Conservation (phyloP, 176 grass and related monocot genomes). For the Ananas comosus region DNA sequence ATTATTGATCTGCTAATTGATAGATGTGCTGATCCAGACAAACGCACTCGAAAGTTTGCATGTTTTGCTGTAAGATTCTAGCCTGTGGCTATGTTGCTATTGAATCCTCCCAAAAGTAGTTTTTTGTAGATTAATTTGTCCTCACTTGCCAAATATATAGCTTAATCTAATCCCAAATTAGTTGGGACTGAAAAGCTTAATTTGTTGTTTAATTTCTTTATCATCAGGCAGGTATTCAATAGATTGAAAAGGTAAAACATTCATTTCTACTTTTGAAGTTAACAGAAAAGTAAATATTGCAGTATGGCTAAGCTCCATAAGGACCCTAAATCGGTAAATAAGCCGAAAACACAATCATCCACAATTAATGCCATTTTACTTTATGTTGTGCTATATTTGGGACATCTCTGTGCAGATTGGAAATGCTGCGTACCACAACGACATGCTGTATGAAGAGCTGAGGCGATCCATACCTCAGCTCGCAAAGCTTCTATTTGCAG, state of each 20-base stretch:
- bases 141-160: too few species aligned
- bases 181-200: too few species aligned
- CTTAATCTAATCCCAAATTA: too few species aligned
- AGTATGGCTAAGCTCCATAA: too few species aligned
- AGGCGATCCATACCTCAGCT: constrained; percentile 71
- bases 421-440: constrained; percentile 98
- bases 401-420: constrained; percentile 45
- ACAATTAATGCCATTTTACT: too few species aligned
- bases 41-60: constrained; percentile 86
- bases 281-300: too few species aligned
- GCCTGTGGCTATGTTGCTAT: background rate
- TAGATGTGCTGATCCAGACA: constrained; percentile 83
- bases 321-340: too few species aligned
- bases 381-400: background rate
- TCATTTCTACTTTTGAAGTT: too few species aligned
- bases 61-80: constrained; percentile 83
- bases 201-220: too few species aligned
- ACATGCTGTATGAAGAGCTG: constrained; percentile 69
- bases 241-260: too few species aligned
- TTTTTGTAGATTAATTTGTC: background rate
- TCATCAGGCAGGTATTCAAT: too few species aligned
- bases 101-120: background rate
- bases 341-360: too few species aligned
- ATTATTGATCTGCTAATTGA: constrained; percentile 81
- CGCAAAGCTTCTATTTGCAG: constrained; percentile 53